Evolutionary conservation across 2,329 filamentous ascomycete genomes (phyloP), one percentile per base, ranked within the genome.

Genomic region (Cladophialophora exuberans): DNA sequence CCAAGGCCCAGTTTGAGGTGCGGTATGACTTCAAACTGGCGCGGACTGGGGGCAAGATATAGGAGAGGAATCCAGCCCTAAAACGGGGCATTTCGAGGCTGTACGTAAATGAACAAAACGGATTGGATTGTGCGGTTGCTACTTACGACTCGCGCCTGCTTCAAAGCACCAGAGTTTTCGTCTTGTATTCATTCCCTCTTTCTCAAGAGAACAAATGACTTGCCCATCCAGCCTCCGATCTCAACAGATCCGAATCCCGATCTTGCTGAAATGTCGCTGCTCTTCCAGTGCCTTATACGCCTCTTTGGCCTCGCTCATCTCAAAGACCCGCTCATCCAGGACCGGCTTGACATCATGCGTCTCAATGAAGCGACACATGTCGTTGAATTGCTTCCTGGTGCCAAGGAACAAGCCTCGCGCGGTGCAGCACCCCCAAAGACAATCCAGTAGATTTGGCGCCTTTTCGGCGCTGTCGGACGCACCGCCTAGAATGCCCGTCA

Each of bases 261-360:
- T 60, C 68, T 83, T 83, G 45, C 81, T 80, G 46, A 82, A 76
- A 63, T 83, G 80, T 57, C 76, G 76, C 65, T 80, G 71, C 18
- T 67, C 73, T 75, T 73, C 76, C 52, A 81, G 76, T 55, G 81
- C 78, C 50, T 80, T 68, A 64, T 80, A 83, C 0, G 81, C 81
- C 53, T 78, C 79, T 65, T 75, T 79, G 3, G 74, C 65, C 61
- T 83, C 65, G 15, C 76, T 73, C 5, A 85, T 68, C 42, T 70
- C 71, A 63, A 83, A 85, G 13, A 81, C 73, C 69, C 79, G 81
- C 62, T 79, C 71, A 61, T 84, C 82, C n/a, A 84, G 73, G 18
- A 84, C 73, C 1, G 42, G 42, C 7, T 31, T 45, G n/a, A 45
- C 2, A 13, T 18, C 28, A 10, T 30, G 23, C 13, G 18, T 17